phyloP scores from a whole-genome alignment of 2,329 filamentous ascomycete species.

The Bipolaris gigantea region DNA sequence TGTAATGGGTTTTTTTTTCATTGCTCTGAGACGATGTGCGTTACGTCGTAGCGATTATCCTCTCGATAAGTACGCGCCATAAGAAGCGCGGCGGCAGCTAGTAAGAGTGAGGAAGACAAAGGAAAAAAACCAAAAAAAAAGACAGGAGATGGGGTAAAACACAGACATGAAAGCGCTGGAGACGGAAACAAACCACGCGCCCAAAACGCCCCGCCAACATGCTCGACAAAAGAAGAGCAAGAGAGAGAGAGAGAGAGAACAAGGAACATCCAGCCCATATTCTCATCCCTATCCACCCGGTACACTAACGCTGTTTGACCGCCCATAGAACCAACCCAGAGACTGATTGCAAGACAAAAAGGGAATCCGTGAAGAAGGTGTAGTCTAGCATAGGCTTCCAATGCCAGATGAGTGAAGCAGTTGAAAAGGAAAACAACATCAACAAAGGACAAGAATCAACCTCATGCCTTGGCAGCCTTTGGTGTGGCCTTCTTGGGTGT shows the following conservation, averaged over 20 bases:
- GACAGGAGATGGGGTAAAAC: neutral
- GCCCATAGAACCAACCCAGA: slow-evolving; percentile 14
- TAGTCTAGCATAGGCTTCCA: slow-evolving; percentile 12
- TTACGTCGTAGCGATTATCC: slow-evolving; percentile 4
- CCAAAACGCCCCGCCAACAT: slow-evolving; percentile 31
- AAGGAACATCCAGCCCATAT: slow-evolving; percentile 19
- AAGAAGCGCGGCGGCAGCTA: neutral
- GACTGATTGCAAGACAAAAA: slow-evolving; percentile 24
- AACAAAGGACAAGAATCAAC: slow-evolving; percentile 26
- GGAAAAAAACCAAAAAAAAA: neutral
- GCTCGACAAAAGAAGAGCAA: slow-evolving; percentile 8
- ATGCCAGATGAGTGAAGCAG: slow-evolving; percentile 11
- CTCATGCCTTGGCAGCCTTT: slow-evolving; percentile 40
- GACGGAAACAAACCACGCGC: slow-evolving; percentile 10
- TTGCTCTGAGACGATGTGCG: slow-evolving; percentile 5
- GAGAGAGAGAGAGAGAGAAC: slow-evolving; percentile 8
- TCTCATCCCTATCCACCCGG: slow-evolving; percentile 1
- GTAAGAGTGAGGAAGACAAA: neutral
- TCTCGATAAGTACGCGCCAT: neutral
- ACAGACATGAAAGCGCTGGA: neutral
- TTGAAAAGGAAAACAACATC: slow-evolving; percentile 29
- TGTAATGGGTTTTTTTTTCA: slow-evolving; percentile 1
- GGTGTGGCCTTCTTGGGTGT: slow-evolving; percentile 52
- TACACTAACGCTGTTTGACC: slow-evolving; percentile 7
- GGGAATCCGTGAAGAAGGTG: slow-evolving; percentile 13